Base-by-base conservation (phyloP, 805 yeast genomes). In the Wickerhamiella cacticola region DNA sequence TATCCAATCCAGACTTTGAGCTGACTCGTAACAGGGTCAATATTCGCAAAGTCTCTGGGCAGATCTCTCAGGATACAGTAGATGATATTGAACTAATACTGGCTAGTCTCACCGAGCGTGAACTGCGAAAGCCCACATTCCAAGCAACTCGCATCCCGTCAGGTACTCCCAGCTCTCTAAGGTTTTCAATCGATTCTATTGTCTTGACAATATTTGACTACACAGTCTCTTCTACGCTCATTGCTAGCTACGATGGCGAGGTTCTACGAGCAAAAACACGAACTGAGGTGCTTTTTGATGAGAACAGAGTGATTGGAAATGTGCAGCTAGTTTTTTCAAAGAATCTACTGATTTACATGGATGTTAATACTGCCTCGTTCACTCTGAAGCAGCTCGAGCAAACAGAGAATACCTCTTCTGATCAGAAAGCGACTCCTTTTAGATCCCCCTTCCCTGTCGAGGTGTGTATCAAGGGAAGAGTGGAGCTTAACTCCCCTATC, bases 161-260 rank as follows among this genome's bases (percentile, higher is more conserved):
- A 9, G 18, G 36, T 15, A n/a, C 19, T 5, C 19, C 16, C 36
- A 6, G 16, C 13, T 39, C 42, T 4, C 12, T 22, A 3, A 15
- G 46, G 5, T 5, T 43, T 2, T 31, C 46, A 8, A 25, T 43
- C 2, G 46, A 43, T 22, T 43, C 46, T 7, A 34, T 43, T 21
- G 46, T 43, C 5, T 19, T 43, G 13, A 31, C 18, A 13, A 35
- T 35, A 29, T 31, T 33, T 22, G 46, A 23, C n/a, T 35, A 23
- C 15, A 43, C 38, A 2, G 13, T 43, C 16, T 29, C 38, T n/a
- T 31, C 46, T n/a, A 34, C 39, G 24, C 33, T 43, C 6, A 23
- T 43, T n/a, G 46, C 46, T n/a, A 43, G 46, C 39, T 43, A 33
- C 23, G 23, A 34, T 13, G 24, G 24, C 28, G 42, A 22, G 12